Conservation (phyloP, 371 early-diverging fungal genomes). For the Batkoa obscura region DNA sequence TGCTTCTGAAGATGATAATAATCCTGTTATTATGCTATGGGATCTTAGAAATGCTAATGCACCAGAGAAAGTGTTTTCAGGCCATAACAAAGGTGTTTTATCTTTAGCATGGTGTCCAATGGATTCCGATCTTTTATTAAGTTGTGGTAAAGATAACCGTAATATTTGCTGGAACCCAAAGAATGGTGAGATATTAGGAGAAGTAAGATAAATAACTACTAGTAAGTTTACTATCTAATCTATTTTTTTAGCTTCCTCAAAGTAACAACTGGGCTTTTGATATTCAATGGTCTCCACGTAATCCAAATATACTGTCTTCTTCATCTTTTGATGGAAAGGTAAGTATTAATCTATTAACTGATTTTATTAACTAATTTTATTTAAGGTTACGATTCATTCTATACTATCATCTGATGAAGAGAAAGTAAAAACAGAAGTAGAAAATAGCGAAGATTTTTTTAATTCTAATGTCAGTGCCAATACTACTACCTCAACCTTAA, state of each 20-base stretch:
- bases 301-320: constrained; percentile 70
- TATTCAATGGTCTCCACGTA: constrained; percentile 79
- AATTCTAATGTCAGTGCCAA: constrained; percentile 16
- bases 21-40: constrained; percentile 75
- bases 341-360: background rate
- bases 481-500: constrained; percentile 22
- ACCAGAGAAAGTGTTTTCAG: constrained; percentile 55
- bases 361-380: background rate
- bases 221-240: background rate
- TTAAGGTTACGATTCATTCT: constrained; percentile 55
- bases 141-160: constrained; percentile 80
- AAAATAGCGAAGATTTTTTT: constrained; percentile 51
- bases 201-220: constrained; percentile 14
- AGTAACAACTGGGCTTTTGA: constrained; percentile 79
- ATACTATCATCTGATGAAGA: constrained; percentile 37
- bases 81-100: constrained; percentile 74
- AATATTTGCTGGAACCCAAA: constrained; percentile 83
- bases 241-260: constrained; percentile 33
- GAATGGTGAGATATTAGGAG: constrained; percentile 45
- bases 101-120: constrained; percentile 83
- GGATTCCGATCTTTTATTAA: constrained; percentile 71
- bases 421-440: constrained; percentile 10
- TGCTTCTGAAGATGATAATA: constrained; percentile 74
- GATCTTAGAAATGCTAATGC: constrained; percentile 84
- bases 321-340: constrained; percentile 79